Evolutionary conservation across 768 basidiomycete species (phyloP), one percentile per base, ranked within the genome.

Genomic region (Rhodosporidiobolus odoratus): DNA sequence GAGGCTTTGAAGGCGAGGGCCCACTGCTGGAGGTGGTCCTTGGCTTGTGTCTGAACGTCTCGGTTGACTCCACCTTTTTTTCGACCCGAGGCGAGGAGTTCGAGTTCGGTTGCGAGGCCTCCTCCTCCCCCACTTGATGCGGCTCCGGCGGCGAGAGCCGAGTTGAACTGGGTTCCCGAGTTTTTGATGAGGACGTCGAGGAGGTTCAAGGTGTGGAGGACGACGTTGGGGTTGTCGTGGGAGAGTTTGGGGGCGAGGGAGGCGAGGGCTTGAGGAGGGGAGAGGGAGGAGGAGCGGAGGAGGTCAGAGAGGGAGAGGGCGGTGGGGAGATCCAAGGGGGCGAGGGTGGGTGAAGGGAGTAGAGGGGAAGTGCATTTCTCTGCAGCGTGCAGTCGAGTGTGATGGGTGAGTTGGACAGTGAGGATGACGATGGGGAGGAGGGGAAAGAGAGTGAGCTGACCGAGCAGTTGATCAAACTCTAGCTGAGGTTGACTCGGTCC

Each of bases 151-250:
- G 89, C 87, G 56, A 95, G 80, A 78, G 96, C 92, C 3, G 80
- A 79, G 59, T 98, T 81, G 77, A 99, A 98, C 53, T 87, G 86
- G 74, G 97, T 92, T 0, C 96, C 96, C 16, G 92, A 92, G 77
- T 99, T 99, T 87, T 99, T 99, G 79, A 98, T 85, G 77, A 91
- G 93, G 15, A 88, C 84, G 80, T 98, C 96, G 57, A 90, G 87
- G 58, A 97, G 83, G 90, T 95, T 78, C 45, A 72, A 67, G 16
- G 67, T 43, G 63, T 58, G 63, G 56, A 65, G 52, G 58, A 62
- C 66, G 25, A 76, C 73, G 61, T 98, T 95, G 0, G 92, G 93
- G 79, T 99, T 99, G 85, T 89, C 90, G 81, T 95, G 91, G 77
- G 88, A 88, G 59, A 98, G 82, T 59, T 94, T 85, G 34, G 88